Base-by-base conservation (phyloP, 257 asterid species). In the Ajuga chamaepitys region DNA sequence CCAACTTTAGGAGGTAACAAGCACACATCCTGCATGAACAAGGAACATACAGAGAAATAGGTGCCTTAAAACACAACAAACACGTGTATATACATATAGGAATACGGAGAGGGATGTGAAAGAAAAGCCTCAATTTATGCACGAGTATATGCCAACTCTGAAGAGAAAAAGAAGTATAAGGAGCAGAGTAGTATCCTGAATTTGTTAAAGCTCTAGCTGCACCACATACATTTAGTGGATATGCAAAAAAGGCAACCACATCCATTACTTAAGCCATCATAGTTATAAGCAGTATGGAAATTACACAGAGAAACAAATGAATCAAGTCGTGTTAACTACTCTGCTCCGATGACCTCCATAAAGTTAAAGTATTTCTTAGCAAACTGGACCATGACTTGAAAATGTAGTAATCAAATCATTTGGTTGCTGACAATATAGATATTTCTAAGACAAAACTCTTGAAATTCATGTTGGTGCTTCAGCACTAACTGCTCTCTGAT, bases 1-100 rank as follows among this genome's bases (percentile, higher is more conserved):
- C 86, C 97, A 70, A 94, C 96, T 72, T 87, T 88, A 54, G 96
- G 83, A 64, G 96, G 91, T 69, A 87, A 86, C 74, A 83, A 68
- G 77, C 95, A 90, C 48, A 88, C 93, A 81, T 90, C 96, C 97
- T 94, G 82, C 80, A 73, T 56, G 41, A 22, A 57, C 41, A n/a
- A 67, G 13, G 50, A 50, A 35, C 1, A 13, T 16, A 26, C 17
- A 58, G 8, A 47, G 2, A 20, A 48, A 60, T 9, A n/a, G 40
- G 34, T 34, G 41, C 10, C 28, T 52, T 21, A 20, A 21, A 48
- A 18, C 35, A 11, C n/a, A 13, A 30, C 41, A 32, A 16, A 66
- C 7, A 52, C 13, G 20, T 7, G 24, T 35, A 35, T 9, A 67
- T 16, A n/a, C n/a, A n/a, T n/a, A n/a, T n/a, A n/a, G n/a, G n/a